Percentiles rank a stretch among this genome's conserved stretches.
These are phyloP conservation scores for Suhomyces bolitotheri DNA, from an alignment of 1,139 yeast genomes.

Conservation along the genomic window DNA sequence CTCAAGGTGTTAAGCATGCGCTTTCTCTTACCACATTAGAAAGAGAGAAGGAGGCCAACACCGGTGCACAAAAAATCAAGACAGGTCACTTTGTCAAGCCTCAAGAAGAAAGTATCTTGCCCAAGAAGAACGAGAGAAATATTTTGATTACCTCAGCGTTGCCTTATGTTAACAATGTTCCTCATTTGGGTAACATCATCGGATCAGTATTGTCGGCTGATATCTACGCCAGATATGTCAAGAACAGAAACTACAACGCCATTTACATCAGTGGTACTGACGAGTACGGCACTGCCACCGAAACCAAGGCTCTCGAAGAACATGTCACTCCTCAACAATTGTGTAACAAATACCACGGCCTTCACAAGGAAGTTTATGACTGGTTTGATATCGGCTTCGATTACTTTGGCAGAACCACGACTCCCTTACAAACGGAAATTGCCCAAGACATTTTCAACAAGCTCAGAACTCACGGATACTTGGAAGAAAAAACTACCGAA, in stretches of 20 bases:
- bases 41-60: slow-evolving; percentile 51
- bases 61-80: slow-evolving; percentile 55
- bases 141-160: slow-evolving; percentile 91
- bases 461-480: slow-evolving; percentile 67
- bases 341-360: slow-evolving; percentile 84
- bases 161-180: slow-evolving; percentile 97
- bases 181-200: slow-evolving; percentile 94
- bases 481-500: slow-evolving; percentile 84
- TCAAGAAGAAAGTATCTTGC: slow-evolving; percentile 41
- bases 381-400: slow-evolving; percentile 98
- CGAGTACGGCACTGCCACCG: slow-evolving; percentile 99
- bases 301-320: slow-evolving; percentile 95
- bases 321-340: slow-evolving; percentile 81
- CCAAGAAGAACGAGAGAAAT: slow-evolving; percentile 72
- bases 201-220: slow-evolving; percentile 96
- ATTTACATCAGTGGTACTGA: slow-evolving; percentile 94
- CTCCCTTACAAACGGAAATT: slow-evolving; percentile 86
- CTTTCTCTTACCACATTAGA: slow-evolving; percentile 41
- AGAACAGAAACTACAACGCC: slow-evolving; percentile 84
- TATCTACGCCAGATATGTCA: slow-evolving; percentile 86
- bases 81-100: slow-evolving; percentile 42
- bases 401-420: slow-evolving; percentile 94
- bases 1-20: slow-evolving; percentile 41
- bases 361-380: slow-evolving; percentile 87
- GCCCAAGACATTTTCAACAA: slow-evolving; percentile 90